Percentiles rank a stretch among this genome's conserved stretches.
Conservation (phyloP, 345 rosid genomes). For the Acer campestre region DNA sequence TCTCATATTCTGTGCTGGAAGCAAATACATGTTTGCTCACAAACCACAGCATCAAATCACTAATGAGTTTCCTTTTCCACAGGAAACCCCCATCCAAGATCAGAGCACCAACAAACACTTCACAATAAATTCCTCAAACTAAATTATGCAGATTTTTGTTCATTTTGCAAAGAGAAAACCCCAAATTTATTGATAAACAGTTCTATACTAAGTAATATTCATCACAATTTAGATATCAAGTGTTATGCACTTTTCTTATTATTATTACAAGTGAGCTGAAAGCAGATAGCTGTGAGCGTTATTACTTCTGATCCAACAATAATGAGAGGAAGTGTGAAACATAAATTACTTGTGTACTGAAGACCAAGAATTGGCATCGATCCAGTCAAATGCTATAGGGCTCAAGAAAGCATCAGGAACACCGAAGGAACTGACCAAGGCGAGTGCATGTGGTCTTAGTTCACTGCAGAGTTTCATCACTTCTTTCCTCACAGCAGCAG, state of each 20-base stretch:
- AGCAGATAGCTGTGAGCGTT: not conserved
- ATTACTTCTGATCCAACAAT: not conserved
- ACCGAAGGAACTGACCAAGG: conserved; percentile 74
- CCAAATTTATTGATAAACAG: conserved; percentile 31
- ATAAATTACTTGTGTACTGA: conserved; percentile 37
- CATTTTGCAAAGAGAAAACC: no score
- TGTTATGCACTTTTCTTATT: no score
- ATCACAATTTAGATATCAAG: not conserved
- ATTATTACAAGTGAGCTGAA: not conserved
- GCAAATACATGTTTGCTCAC: no score
- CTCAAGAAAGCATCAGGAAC: conserved; percentile 76
- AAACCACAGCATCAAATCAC: no score
- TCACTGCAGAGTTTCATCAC: conserved; percentile 68
- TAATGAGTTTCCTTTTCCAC: no score
- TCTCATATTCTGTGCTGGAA: no score
- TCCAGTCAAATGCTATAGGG: conserved; percentile 90
- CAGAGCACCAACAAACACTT: no score
- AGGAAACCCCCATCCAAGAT: no score
- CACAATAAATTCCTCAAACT: no score
- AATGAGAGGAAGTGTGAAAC: not conserved
- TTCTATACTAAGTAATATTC: not conserved
- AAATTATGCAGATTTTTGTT: no score
- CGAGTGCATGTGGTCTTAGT: conserved; percentile 79
- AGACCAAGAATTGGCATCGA: conserved; percentile 82
- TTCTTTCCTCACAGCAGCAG: conserved; percentile 67